phyloP scores from a whole-genome alignment of 495 filamentous ascomycete genomes.

The Hyaloscypha finlandica region DNA sequence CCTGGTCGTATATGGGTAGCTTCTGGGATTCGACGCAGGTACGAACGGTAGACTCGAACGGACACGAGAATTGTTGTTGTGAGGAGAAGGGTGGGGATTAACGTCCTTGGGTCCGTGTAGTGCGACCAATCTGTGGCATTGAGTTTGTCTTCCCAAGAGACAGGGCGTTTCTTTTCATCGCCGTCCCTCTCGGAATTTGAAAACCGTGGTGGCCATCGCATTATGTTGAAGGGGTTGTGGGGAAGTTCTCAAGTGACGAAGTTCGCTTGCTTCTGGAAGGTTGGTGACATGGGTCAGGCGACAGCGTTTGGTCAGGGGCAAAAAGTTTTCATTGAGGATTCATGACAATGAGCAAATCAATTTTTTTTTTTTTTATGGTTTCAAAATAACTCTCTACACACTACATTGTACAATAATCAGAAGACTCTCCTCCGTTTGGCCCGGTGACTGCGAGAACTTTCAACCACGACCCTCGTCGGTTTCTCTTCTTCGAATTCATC shows the following conservation, averaged over 20 bases:
- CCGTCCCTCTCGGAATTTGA: slow-evolving; percentile 24
- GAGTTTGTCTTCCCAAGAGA: slow-evolving; percentile 52
- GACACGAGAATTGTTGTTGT: slow-evolving; percentile 63
- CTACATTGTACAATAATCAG: background rate
- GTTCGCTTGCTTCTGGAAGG: background rate
- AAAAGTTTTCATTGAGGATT: no score
- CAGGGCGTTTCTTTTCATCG: slow-evolving; percentile 36
- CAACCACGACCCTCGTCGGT: slow-evolving; percentile 21
- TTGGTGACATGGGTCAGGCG: background rate
- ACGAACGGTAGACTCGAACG: slow-evolving; percentile 66
- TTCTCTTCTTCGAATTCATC: slow-evolving; percentile 29
- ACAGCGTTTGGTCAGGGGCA: background rate
- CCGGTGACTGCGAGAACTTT: slow-evolving; percentile 24
- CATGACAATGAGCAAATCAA: no score
- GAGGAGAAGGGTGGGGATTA: slow-evolving; percentile 69
- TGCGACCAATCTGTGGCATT: slow-evolving; percentile 64
- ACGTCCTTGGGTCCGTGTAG: slow-evolving; percentile 64
- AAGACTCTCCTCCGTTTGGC: slow-evolving; percentile 25
- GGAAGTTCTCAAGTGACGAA: background rate
- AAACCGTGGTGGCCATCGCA: slow-evolving; percentile 35
- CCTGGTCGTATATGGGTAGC: slow-evolving; percentile 68
- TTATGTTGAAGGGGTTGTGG: slow-evolving; percentile 23
- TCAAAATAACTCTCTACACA: no score
- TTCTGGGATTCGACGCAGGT: slow-evolving; percentile 79
- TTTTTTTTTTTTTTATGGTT: no score